Conservation (phyloP, 208 protist species). For the Leishmania turanica region DNA sequence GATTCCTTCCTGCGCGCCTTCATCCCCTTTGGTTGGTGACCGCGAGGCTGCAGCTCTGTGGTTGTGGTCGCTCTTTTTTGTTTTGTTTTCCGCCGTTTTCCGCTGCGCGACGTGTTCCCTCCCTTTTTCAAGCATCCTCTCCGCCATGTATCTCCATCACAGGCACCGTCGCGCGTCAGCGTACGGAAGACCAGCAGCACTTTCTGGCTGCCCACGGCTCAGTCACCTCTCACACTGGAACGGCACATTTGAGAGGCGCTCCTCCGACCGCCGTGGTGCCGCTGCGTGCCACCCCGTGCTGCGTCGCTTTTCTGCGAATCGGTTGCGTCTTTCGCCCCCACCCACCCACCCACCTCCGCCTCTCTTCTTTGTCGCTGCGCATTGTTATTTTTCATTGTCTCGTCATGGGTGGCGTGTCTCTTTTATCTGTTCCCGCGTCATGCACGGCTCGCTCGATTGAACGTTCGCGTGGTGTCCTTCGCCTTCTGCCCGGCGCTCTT, state of each 20-base stretch:
- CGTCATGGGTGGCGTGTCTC: not conserved
- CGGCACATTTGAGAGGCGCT: not conserved
- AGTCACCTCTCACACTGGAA: not conserved
- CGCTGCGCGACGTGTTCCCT: not conserved
- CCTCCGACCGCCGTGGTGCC: not conserved
- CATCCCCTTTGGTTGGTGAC: not conserved
- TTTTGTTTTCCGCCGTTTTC: not conserved
- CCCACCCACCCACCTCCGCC: not conserved
- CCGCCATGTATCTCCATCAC: constrained; percentile 18
- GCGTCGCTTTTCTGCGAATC: no score
- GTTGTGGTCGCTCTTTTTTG: not conserved
- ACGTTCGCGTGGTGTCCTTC: no score
- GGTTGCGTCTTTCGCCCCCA: no score
- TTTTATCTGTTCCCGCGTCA: no score
- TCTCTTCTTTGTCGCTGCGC: not conserved
- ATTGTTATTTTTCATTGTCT: not conserved
- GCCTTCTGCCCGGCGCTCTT: no score
- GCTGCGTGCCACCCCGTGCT: not conserved
- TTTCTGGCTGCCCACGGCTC: not conserved
- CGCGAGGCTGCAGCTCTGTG: not conserved
- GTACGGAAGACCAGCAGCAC: not conserved
- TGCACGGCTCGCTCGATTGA: no score
- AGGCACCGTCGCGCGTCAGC: not conserved
- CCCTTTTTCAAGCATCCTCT: not conserved
- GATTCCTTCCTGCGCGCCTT: not conserved